Base-by-base conservation (phyloP, 1,284 basidiomycete genomes). In the Irpex sp. region DNA sequence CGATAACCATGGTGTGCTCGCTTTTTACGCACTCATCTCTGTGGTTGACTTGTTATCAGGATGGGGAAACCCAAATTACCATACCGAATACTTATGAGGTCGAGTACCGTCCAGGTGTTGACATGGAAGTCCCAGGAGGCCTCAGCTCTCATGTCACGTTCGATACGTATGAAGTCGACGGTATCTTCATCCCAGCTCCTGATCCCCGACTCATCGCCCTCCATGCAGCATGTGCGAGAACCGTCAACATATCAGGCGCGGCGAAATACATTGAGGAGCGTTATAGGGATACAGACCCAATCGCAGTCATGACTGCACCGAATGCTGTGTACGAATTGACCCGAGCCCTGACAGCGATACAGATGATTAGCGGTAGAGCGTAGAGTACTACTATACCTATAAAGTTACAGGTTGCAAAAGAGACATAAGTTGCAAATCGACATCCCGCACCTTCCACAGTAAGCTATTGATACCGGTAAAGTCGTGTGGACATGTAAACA, bases 171-270 rank as follows among this genome's bases (percentile, higher is more conserved):
- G 15, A 15, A 9, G 15, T 44, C 15, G 40, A 15, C 15, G 40
- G 40, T 44, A 44, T 44, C 15, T 9, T 44, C 40, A 44, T 44
- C 15, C 40, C 40, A 44, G 11, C 40, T 44, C 40, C 40, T 44
- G 40, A 44, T 44, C 40, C 40, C 40, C 40, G 15, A 44, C 40
- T 67, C 56, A 58, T 65, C 57, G 60, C n/a, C n/a, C 47, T 61
- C 5, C 66, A 67, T 52, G 66, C 63, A 9, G 66, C 62, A 40
- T 67, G 66, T 38, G 66, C 64, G 51, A 40, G 57, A 8, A 60
- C 64, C 26, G 66, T 62, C 13, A 59, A 61, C 55, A 65, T 63
- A 59, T 67, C 63, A 15, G 66, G 61, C n/a, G 66, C 59, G 13
- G 63, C 52, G 31, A 61, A 63, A 57, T 37, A 54, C 48, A 59